Conservation (phyloP, 768 basidiomycete genomes). For the Lyophyllum semitale region DNA sequence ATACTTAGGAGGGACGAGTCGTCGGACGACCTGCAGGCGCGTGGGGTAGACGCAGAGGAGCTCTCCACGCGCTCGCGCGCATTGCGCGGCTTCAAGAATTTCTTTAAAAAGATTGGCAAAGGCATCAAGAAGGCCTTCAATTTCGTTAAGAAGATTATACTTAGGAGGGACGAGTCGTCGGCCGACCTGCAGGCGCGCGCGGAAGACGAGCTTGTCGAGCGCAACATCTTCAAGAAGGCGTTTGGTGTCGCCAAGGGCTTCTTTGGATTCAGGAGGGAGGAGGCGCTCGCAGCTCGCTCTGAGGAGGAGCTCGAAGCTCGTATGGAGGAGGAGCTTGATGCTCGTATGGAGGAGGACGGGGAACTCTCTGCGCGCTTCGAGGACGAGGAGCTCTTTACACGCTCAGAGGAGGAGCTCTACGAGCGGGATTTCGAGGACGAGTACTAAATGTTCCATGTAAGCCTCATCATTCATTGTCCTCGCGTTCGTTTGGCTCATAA, state of each 20-base stretch:
- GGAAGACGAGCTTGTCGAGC: background rate
- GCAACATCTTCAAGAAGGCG: background rate
- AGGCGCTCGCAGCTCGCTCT: background rate
- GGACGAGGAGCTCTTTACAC: slow-evolving; percentile 5
- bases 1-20: background rate
- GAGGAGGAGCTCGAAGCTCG: slow-evolving; percentile 1
- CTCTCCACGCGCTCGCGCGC: background rate
- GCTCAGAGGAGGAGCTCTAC: slow-evolving; percentile 1
- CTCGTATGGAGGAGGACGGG: slow-evolving; percentile 1
- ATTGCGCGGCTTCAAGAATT: too few species aligned
- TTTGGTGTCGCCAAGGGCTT: background rate
- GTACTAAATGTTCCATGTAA: background rate
- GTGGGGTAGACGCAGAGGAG: background rate
- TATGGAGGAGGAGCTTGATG: background rate
- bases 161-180: background rate
- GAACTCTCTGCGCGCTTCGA: background rate
- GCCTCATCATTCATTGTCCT: background rate
- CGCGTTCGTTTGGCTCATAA: background rate
- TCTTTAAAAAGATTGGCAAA: background rate
- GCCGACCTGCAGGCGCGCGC: background rate
- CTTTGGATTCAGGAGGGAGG: slow-evolving; percentile 1
- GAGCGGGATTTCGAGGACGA: slow-evolving; percentile 4
- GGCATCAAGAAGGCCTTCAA: background rate
- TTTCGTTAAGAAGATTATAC: too few species aligned
- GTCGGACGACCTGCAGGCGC: background rate